A percentile compares a stretch with the other conserved stretches of the same genome.
These are phyloP conservation scores for Saposhnikovia divaricata DNA, from an alignment of 129 eudicot species.

Conservation along the genomic window DNA sequence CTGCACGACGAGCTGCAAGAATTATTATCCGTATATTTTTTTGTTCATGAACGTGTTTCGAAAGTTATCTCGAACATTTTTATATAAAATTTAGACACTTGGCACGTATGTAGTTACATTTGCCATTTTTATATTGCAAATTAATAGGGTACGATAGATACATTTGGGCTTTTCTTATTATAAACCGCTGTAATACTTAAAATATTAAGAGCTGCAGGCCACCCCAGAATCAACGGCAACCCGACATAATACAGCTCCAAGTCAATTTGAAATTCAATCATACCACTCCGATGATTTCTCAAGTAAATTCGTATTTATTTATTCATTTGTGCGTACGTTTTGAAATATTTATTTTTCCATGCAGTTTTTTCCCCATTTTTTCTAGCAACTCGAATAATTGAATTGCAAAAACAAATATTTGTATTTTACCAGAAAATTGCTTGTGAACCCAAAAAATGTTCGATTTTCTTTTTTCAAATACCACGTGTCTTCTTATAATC, in stretches of 20 bases:
- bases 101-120: not conserved
- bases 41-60: not conserved
- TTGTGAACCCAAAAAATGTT: no score
- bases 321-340: no score
- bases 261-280: not conserved
- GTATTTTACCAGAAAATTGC: no score
- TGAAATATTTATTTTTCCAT: no score
- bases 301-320: no score
- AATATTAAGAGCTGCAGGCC: no score
- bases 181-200: no score
- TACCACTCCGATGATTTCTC: not conserved
- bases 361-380: no score
- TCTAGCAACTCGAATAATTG: no score
- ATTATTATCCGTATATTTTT: not conserved
- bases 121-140: not conserved
- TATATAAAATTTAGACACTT: not conserved
- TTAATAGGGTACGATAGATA: not conserved
- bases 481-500: no score
- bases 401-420: no score
- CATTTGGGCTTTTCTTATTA: not conserved
- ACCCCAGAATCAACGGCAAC: not conserved
- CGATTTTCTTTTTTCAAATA: no score
- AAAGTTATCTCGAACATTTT: not conserved
- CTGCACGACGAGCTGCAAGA: not conserved
- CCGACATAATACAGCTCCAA: not conserved